Conservation (phyloP, 2,329 filamentous ascomycete species). For the Ceratocystis ficicola region DNA sequence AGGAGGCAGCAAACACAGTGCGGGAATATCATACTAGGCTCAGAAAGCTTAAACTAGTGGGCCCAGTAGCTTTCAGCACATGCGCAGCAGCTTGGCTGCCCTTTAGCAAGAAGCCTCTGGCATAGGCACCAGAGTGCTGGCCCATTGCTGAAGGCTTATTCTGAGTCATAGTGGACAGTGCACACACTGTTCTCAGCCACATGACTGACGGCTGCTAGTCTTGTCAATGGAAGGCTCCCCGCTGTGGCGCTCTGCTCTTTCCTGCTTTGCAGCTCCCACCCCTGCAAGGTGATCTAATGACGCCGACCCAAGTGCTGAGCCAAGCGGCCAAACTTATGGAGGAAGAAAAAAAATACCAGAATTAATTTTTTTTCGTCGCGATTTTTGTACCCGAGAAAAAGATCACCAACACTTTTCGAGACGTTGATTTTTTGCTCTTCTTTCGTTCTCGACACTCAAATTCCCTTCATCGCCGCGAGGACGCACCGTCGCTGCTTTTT, state of each 20-base stretch:
- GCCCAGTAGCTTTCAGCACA: no score
- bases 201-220: not conserved
- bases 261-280: slow-evolving; percentile 5
- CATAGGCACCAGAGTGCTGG: not conserved
- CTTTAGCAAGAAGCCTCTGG: no score
- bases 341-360: not conserved
- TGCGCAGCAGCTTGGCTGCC: no score
- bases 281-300: slow-evolving; percentile 10
- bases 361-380: slow-evolving; percentile 12
- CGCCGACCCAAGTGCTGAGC: slow-evolving; percentile 18
- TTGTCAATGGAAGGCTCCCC: not conserved
- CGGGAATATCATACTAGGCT: no score
- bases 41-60: no score
- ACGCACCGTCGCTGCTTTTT: not conserved
- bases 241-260: slow-evolving; percentile 13
- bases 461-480: not conserved
- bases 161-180: not conserved
- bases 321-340: slow-evolving; percentile 18
- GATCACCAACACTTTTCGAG: not conserved
- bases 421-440: slow-evolving; percentile 4
- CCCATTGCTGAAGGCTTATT: not conserved
- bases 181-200: not conserved
- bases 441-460: not conserved
- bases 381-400: not conserved
- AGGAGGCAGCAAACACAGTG: slow-evolving; percentile 4